Percentiles rank a stretch among this genome's conserved stretches.
Conservation (phyloP, 495 filamentous ascomycete genomes). For the Xylaria cubensis region DNA sequence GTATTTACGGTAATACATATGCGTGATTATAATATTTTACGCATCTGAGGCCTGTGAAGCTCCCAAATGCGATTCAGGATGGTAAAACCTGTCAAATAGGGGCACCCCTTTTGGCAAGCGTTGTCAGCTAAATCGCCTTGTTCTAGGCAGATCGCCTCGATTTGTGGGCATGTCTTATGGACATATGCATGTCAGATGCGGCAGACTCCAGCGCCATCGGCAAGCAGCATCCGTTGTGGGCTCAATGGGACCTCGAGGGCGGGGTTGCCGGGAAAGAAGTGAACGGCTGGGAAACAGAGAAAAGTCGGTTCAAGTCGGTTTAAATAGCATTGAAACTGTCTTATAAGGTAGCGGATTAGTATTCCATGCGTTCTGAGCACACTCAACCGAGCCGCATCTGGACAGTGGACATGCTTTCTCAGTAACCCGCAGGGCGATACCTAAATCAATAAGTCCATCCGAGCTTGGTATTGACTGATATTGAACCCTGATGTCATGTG, state of each 20-base stretch:
- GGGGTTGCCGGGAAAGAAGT: conserved; percentile 5
- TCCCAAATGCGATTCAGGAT: no score
- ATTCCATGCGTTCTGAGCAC: neutral
- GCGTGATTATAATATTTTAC: no score
- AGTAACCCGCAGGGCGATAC: neutral
- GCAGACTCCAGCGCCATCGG: conserved; percentile 9
- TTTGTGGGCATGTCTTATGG: neutral
- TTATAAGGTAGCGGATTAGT: neutral
- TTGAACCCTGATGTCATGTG: conserved; percentile 1
- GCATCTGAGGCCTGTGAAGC: no score
- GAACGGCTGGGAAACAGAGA: neutral
- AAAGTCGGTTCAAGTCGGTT: neutral
- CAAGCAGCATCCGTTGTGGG: neutral
- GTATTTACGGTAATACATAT: no score
- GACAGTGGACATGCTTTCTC: neutral
- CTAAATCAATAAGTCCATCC: neutral
- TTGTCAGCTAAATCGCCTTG: neutral
- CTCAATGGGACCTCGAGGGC: neutral
- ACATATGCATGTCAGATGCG: conserved; percentile 23
- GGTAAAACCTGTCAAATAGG: conserved; percentile 1
- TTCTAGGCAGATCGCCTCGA: neutral
- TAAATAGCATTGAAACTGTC: conserved; percentile 10
- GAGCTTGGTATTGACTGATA: neutral
- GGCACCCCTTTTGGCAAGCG: conserved; percentile 8
- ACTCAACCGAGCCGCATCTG: neutral